These are phyloP conservation scores for Tricholoma bakamatsutake DNA, from an alignment of 768 basidiomycete genomes.

Conservation along the genomic window DNA sequence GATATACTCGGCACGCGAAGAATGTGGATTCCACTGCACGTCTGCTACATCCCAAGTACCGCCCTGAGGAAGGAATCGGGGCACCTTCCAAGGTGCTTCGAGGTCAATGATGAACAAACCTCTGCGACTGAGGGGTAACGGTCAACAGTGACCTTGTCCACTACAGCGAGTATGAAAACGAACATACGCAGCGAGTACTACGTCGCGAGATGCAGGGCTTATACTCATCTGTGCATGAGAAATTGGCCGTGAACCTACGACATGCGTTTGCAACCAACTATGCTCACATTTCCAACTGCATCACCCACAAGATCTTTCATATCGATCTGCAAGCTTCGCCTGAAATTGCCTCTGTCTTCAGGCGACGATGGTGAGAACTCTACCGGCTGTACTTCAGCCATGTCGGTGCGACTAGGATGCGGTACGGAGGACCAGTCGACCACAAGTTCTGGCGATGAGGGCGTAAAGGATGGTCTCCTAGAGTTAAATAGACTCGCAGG, in stretches of 20 bases:
- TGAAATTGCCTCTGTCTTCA: constrained; percentile 58
- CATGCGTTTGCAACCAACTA: neutral
- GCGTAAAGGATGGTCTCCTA: constrained; percentile 6
- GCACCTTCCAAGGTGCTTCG: constrained; percentile 77
- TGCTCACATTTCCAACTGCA: constrained; percentile 75
- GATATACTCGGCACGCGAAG: constrained; percentile 68
- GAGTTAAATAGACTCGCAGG: constrained; percentile 13
- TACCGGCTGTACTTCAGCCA: constrained; percentile 1
- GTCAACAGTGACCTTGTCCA: neutral
- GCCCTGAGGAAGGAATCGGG: constrained; percentile 92
- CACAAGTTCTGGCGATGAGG: constrained; percentile 1
- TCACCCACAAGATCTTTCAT: constrained; percentile 78
- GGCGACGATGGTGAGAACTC: constrained; percentile 10
- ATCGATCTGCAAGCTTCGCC: constrained; percentile 61
- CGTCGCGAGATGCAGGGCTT: constrained; percentile 80
- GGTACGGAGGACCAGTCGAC: constrained; percentile 2
- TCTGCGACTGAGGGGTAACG: constrained; percentile 46
- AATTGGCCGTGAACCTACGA: constrained; percentile 5
- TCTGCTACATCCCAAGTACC: constrained; percentile 96
- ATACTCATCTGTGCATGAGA: constrained; percentile 72
- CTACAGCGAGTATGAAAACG: neutral
- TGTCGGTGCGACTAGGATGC: constrained; percentile 4
- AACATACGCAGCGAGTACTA: constrained; percentile 80
- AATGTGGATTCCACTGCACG: constrained; percentile 90
- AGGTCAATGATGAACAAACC: constrained; percentile 96